Percentiles rank a stretch among this genome's conserved stretches.
Conservation (phyloP, 805 yeast genomes). For the Vanderwaltozyma tropicalis region DNA sequence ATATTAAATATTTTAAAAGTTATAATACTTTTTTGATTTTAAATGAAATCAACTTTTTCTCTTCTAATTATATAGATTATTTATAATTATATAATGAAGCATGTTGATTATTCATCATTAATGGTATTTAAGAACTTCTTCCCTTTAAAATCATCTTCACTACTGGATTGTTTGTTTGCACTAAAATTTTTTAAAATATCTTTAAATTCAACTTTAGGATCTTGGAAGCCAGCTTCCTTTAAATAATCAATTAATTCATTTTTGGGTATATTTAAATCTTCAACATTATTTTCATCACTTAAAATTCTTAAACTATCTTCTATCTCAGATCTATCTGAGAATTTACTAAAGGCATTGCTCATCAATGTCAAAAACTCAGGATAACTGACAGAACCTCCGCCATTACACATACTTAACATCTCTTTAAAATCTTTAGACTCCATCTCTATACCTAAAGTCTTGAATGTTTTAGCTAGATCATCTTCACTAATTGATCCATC, state of each 20-base stretch:
- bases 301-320: slow-evolving; percentile 42
- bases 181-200: slow-evolving; percentile 45
- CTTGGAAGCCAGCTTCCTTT: slow-evolving; percentile 33
- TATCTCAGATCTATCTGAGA: slow-evolving; percentile 45
- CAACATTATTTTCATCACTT: slow-evolving; percentile 1
- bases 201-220: slow-evolving; percentile 35
- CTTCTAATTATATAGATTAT: not conserved
- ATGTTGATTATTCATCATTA: slow-evolving; percentile 10
- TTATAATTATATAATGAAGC: no score
- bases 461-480: slow-evolving; percentile 47
- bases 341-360: slow-evolving; percentile 42
- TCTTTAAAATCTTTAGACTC: slow-evolving; percentile 33
- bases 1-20: no score
- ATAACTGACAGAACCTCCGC: slow-evolving; percentile 37
- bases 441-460: slow-evolving; percentile 40
- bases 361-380: slow-evolving; percentile 56
- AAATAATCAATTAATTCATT: slow-evolving; percentile 42
- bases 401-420: slow-evolving; percentile 37
- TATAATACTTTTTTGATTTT: no score
- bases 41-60: no score
- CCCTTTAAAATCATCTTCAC: slow-evolving; percentile 50
- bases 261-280: slow-evolving; percentile 37
- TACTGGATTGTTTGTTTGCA: slow-evolving; percentile 43
- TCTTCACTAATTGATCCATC: slow-evolving; percentile 51
- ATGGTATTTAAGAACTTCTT: slow-evolving; percentile 50